These are phyloP conservation scores for Coemansia sp. DNA, from an alignment of 371 early-diverging fungal genomes.

Conservation along the genomic window DNA sequence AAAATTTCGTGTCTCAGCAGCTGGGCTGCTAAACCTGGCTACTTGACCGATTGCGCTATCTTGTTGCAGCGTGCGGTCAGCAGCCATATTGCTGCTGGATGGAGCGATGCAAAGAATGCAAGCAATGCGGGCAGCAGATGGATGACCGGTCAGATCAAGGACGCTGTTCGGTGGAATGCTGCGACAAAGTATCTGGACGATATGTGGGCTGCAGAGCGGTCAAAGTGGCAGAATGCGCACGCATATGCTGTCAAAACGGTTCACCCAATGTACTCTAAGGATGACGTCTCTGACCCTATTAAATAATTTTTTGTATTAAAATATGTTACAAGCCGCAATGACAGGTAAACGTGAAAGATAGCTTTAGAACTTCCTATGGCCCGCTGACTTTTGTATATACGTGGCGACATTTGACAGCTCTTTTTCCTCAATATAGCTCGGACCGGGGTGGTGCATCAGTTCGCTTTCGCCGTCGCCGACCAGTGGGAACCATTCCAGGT, in stretches of 20 bases:
- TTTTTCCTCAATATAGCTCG: slow-evolving; percentile 40
- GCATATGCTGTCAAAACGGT: slow-evolving; percentile 31
- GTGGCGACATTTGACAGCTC: slow-evolving; percentile 36
- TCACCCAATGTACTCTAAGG: slow-evolving; percentile 22
- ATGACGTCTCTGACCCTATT: not conserved
- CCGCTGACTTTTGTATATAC: slow-evolving; percentile 19
- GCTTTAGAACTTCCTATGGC: not conserved
- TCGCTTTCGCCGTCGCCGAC: slow-evolving; percentile 15
- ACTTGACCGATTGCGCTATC: not conserved
- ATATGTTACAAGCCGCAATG: slow-evolving; percentile 2
- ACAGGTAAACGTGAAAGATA: not conserved
- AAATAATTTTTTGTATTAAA: not conserved
- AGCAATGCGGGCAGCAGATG: not conserved
- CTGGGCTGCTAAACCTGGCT: slow-evolving; percentile 32
- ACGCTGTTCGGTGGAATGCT: slow-evolving; percentile 13
- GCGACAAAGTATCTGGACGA: not conserved
- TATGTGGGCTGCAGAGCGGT: slow-evolving; percentile 22
- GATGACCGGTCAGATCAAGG: slow-evolving; percentile 3
- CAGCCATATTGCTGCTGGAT: not conserved
- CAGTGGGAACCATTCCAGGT: slow-evolving; percentile 47
- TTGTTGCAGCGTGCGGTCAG: not conserved
- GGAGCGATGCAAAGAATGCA: slow-evolving; percentile 13
- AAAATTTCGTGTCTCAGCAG: slow-evolving; percentile 8
- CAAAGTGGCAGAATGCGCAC: slow-evolving; percentile 37
- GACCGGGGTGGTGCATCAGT: slow-evolving; percentile 34